Conservation (phyloP, 208 protist species). For the Herpetomonas muscarum region DNA sequence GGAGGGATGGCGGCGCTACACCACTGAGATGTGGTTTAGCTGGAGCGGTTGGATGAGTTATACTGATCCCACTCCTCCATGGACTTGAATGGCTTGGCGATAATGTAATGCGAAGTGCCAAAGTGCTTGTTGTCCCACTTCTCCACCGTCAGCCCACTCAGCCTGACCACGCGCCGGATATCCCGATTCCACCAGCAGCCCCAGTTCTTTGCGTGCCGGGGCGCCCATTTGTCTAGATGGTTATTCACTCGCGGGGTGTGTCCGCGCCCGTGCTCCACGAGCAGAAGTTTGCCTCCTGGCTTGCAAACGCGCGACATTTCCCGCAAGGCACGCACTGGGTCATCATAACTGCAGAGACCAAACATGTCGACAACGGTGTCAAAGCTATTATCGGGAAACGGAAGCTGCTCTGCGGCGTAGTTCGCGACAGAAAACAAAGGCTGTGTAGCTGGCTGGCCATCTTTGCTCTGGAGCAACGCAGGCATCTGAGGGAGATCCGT, state of each 20-base stretch:
- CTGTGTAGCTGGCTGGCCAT: conserved; percentile 14
- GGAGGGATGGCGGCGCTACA: no score
- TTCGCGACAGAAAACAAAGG: conserved; percentile 70
- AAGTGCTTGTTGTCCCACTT: conserved; percentile 79
- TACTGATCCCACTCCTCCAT: conserved; percentile 66
- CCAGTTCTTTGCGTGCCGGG: conserved; percentile 75
- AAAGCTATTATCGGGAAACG: conserved; percentile 85
- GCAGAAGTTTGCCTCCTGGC: conserved; percentile 75
- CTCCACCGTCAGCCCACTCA: conserved; percentile 59
- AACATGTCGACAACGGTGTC: conserved; percentile 91
- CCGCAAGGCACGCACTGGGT: conserved; percentile 79
- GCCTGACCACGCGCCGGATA: conserved; percentile 64
- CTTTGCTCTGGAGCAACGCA: conserved; percentile 10
- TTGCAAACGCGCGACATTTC: conserved; percentile 91
- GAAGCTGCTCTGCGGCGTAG: conserved; percentile 77
- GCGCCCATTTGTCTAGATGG: conserved; percentile 83
- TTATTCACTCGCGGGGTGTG: conserved; percentile 62
- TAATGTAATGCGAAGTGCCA: conserved; percentile 84
- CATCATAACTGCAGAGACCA: conserved; percentile 89
- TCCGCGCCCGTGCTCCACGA: conserved; percentile 86
- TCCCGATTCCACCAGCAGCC: conserved; percentile 91
- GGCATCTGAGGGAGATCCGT: neutral
- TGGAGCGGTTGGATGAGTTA: neutral
- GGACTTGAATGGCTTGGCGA: conserved; percentile 76
- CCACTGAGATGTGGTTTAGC: neutral